Base-by-base conservation (phyloP, 2,329 filamentous ascomycete species). In the Hymenoscyphus linearis region DNA sequence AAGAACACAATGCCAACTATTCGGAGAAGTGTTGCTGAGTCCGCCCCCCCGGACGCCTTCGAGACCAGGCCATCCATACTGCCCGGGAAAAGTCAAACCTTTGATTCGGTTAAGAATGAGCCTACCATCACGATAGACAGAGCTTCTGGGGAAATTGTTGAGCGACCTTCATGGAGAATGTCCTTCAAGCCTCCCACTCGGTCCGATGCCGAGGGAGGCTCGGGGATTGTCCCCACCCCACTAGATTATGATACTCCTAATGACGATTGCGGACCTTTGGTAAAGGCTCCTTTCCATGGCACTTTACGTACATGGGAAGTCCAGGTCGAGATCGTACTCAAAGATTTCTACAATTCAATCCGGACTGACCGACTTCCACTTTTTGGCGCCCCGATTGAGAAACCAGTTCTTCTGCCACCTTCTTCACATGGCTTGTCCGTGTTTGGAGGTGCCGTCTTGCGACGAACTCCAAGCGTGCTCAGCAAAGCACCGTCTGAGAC, bases 1-100 rank as follows among this genome's bases (percentile, higher is more conserved):
- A 96, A 96, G 76, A 99, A 99, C 72, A 97, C 95, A 4, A 87
- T 98, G 80, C 89, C 90, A 0, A 96, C 93, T 0, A 90, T 99
- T 64, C 85, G 85, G 62, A 86, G 91, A 55, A 87, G 90, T 13
- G 82, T 92, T 10, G 79, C 82, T 44, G 91, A 96, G 68, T 85
- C 87, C n/a, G 84, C 81, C 0, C 85, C 89, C 0, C 85, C 89
- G 1, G 83, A 86, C 63, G 82, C 82, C 1, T 88, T 89, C 65
- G 82, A 87, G 36, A 62, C 61, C 1, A 63, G 83, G 3, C 77
- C 83, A 4, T 82, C 80, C 62, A 79, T 85, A 35, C 73, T 86
- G 2, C 80, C 82, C 0, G 67, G 69, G 2, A 73, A 70, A 57
- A 67, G 64, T 36, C 64, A 65, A 14, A 64, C 68, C 36, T 71